Conservation (phyloP, 2,329 filamentous ascomycete genomes). For the Nemania sp. region DNA sequence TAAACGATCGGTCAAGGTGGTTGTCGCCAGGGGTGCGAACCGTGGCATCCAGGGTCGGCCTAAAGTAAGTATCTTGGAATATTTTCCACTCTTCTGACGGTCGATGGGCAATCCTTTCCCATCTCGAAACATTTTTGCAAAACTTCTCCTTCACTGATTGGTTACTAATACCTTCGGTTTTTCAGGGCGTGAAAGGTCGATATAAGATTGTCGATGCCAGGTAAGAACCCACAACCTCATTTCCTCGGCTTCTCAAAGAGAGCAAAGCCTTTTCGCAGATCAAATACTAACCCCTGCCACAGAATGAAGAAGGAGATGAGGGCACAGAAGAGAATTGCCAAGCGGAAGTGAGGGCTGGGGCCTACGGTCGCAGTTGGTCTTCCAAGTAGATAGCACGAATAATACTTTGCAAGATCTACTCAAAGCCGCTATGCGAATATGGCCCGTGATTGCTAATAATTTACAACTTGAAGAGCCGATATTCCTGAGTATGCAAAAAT, state of each 20-base stretch:
- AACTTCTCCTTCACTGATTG: neutral
- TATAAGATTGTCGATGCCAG: conserved; percentile 31
- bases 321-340: conserved; percentile 31
- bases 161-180: conserved; percentile 6
- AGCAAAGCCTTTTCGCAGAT: neutral
- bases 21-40: conserved; percentile 85
- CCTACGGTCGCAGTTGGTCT: neutral
- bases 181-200: conserved; percentile 25
- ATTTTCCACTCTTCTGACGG: neutral
- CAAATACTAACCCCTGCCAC: conserved; percentile 6
- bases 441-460: no score
- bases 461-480: no score
- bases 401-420: neutral
- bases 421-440: no score
- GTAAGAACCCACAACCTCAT: conserved; percentile 1
- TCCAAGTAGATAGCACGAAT: neutral
- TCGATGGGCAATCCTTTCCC: neutral
- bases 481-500: no score
- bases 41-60: conserved; percentile 84
- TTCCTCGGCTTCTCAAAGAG: neutral
- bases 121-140: neutral
- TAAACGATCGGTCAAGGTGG: conserved; percentile 78
- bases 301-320: conserved; percentile 36
- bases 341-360: conserved; percentile 21
- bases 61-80: conserved; percentile 49